A percentile compares a stretch with the other conserved stretches of the same genome.
Conservation (phyloP, 345 rosid genomes). For the Chamaenerion angustifolium region DNA sequence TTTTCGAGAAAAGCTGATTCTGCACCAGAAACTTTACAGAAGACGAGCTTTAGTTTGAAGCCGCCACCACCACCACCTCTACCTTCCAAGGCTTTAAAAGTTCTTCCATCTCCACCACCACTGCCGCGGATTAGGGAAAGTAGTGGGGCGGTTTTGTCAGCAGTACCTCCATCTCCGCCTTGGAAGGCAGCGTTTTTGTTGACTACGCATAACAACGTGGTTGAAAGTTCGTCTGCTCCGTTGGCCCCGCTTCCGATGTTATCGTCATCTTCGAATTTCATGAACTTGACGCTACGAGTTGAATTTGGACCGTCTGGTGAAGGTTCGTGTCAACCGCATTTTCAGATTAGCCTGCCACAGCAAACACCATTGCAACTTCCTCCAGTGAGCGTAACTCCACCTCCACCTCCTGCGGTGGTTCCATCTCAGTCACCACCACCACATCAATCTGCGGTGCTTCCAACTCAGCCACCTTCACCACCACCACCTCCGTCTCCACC, state of each 20-base stretch:
- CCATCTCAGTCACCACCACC: too few species aligned
- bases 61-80: neutral
- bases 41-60: too few species aligned
- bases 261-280: too few species aligned
- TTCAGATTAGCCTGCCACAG: too few species aligned
- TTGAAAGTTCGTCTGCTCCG: too few species aligned
- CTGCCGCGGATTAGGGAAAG: slow-evolving; percentile 17
- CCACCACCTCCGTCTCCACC: slow-evolving; percentile 7
- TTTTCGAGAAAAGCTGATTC: slow-evolving; percentile 8
- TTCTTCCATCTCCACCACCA: slow-evolving; percentile 36
- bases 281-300: too few species aligned
- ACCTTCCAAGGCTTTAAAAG: slow-evolving; percentile 8
- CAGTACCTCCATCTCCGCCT: slow-evolving; percentile 37
- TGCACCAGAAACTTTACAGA: slow-evolving; percentile 15
- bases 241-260: too few species aligned
- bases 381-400: slow-evolving; percentile 4
- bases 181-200: slow-evolving; percentile 30
- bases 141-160: slow-evolving; percentile 23
- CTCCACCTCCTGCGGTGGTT: neutral
- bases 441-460: too few species aligned
- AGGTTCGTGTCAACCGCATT: too few species aligned
- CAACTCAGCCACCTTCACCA: neutral
- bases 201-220: too few species aligned
- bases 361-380: neutral
- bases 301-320: too few species aligned